A percentile compares a stretch with the other conserved stretches of the same genome.
phyloP scores from a whole-genome alignment of 2,329 filamentous ascomycete genomes.

The Cladosporium sp. region DNA sequence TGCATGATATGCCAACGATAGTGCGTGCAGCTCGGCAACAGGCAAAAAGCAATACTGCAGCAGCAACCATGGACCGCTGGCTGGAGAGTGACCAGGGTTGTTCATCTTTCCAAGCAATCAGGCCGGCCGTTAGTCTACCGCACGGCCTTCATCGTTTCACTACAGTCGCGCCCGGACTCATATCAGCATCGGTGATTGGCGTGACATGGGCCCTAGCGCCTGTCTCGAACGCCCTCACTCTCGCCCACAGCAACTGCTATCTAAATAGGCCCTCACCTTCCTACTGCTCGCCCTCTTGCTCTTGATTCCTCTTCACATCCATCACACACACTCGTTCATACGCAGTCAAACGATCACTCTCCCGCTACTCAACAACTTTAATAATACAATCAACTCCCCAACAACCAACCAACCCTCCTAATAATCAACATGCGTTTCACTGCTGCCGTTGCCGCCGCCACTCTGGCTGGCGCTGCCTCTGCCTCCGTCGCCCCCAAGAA shows the following conservation, averaged over 20 bases:
- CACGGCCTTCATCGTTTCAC: conserved; percentile 7
- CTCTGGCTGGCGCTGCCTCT: conserved; percentile 36
- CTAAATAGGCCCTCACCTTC: background rate
- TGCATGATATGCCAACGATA: background rate
- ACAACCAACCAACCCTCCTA: conserved; percentile 1
- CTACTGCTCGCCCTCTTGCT: background rate
- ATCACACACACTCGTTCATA: conserved; percentile 8
- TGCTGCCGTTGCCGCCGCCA: conserved; percentile 25
- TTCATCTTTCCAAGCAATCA: background rate
- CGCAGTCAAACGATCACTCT: background rate
- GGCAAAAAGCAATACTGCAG: too few relatives aligned
- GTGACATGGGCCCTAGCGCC: background rate
- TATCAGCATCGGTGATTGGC: background rate
- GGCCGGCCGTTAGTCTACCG: background rate
- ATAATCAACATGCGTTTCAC: conserved; percentile 49
- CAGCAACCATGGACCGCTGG: background rate
- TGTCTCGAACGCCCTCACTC: conserved; percentile 8
- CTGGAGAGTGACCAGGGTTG: background rate
- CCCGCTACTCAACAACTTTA: background rate
- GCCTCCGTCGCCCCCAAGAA: conserved; percentile 31
- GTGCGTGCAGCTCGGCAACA: too few relatives aligned
- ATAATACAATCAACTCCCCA: conserved; percentile 9
- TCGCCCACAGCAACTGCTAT: background rate
- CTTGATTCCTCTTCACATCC: background rate
- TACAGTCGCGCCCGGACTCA: background rate